A percentile compares a stretch with the other conserved stretches of the same genome.
These are phyloP conservation scores for Acorus calamus DNA, from an alignment of 106 monocot species.

Conservation along the genomic window DNA sequence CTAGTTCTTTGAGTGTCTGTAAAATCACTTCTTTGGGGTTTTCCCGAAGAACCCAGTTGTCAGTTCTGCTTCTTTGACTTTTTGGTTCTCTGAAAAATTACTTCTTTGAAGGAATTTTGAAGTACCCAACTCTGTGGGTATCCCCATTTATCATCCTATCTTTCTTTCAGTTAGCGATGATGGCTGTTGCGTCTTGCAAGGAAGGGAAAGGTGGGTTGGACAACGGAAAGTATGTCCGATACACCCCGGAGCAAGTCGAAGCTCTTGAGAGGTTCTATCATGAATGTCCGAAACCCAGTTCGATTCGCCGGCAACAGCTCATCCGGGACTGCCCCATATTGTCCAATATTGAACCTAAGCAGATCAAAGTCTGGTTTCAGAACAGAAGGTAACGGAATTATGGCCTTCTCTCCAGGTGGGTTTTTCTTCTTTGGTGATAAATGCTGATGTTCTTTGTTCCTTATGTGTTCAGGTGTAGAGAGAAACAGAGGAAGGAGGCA, in stretches of 20 bases:
- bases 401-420: background rate
- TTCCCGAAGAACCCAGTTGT: no score
- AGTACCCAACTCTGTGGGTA: background rate
- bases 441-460: background rate
- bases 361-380: constrained; percentile 88
- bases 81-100: no score
- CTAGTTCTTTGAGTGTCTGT: no score
- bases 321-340: constrained; percentile 62
- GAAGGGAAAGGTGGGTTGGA: constrained; percentile 37
- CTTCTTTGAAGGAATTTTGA: background rate
- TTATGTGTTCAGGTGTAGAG: constrained; percentile 38
- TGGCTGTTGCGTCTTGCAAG: constrained; percentile 31
- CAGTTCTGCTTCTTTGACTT: no score
- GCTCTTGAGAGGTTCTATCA: constrained; percentile 59
- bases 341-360: constrained; percentile 61
- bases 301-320: constrained; percentile 58
- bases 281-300: constrained; percentile 73
- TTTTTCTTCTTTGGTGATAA: background rate
- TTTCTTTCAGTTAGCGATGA: constrained; percentile 11
- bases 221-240: constrained; percentile 54
- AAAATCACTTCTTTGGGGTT: no score
- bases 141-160: background rate
- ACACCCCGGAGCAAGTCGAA: constrained; percentile 75
- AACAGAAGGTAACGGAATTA: constrained; percentile 36
- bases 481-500: constrained; percentile 68